Base-by-base conservation (phyloP, 129 eudicot species). In the Kitagawia praeruptora region DNA sequence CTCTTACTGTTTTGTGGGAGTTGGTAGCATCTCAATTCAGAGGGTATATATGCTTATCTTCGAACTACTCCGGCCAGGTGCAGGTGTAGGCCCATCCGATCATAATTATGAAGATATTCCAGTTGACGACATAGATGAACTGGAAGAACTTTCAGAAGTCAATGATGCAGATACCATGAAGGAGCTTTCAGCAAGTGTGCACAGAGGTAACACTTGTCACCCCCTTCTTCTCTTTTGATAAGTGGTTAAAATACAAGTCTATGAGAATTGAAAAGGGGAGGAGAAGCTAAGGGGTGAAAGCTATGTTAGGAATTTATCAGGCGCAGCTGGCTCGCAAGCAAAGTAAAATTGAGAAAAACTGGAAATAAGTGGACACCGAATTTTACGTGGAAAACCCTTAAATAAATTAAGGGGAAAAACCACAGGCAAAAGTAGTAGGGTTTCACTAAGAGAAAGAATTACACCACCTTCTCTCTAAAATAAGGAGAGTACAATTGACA, bases 61-160 rank as follows among this genome's bases (percentile, higher is more conserved):
- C 72, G n/a, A 6, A 81, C 37, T 42, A 49, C 19, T 80, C 38
- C n/a, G n/a, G n/a, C n/a, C 70, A 8, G 18, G 5, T 85, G 42
- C 78, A 34, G 4, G 13, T 73, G 76, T 83, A 88, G 96, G 82
- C 34, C 83, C 88, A 34, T 19, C 78, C 70, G 83, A 79, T 76
- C 61, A 80, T 75, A 79, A 83, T 37, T 84, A 79, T 74, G 93
- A 93, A 84, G 98, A 90, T 31, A 91, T 87, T 61, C 90, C 89
- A 71, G 70, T 87, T 81, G 96, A 88, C 34, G 98, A 93, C 80
- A 86, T 77, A 51, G 96, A 89, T 81, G 98, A 93, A 76, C 76
- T 85, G 37, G 92, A 88, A 28, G 93, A 86, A 41, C 75, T 85
- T 46, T 27, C 51, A 19, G 91, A 84, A 72, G 80, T 40, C 0